Evolutionary conservation across 306 rosid genomes (phyloP).

Genomic region (Vigna unguiculata): DNA sequence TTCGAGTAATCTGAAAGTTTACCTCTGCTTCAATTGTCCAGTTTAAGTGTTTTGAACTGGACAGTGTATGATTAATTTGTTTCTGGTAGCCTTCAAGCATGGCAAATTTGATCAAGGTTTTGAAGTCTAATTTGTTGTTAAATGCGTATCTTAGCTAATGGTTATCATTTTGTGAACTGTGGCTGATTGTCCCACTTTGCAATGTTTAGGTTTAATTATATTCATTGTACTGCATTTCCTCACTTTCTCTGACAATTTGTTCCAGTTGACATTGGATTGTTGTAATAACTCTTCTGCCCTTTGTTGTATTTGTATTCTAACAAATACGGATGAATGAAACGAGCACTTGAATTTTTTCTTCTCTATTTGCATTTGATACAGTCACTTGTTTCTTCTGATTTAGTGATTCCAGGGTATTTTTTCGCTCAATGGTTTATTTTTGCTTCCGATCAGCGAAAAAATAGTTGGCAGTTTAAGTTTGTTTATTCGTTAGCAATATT

Average conservation of each 20-base stretch:
- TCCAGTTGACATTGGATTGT: slow-evolving; percentile 28
- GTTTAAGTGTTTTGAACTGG: slow-evolving; percentile 32
- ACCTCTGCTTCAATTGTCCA: slow-evolving; percentile 32
- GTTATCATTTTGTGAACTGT: slow-evolving; percentile 9
- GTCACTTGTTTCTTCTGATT: slow-evolving; percentile 16
- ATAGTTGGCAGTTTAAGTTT: slow-evolving; percentile 20
- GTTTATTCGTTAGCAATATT: slow-evolving; percentile 24
- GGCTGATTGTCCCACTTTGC: slow-evolving; percentile 15
- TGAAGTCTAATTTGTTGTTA: slow-evolving; percentile 32
- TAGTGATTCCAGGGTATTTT: slow-evolving; percentile 26
- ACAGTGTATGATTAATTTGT: slow-evolving; percentile 28
- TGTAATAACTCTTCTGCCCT: slow-evolving; percentile 15
- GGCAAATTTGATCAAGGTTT: slow-evolving; percentile 29
- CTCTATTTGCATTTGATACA: slow-evolving; percentile 9
- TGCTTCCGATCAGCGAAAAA: slow-evolving; percentile 24
- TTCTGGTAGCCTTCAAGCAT: slow-evolving; percentile 19
- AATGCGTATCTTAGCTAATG: slow-evolving; percentile 26
- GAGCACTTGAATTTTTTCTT: slow-evolving; percentile 13
- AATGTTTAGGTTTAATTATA: slow-evolving; percentile 7
- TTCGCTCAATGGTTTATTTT: slow-evolving; percentile 1
- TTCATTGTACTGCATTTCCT: slow-evolving; percentile 31
- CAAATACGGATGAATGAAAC: not conserved
- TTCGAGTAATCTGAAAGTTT: slow-evolving; percentile 21
- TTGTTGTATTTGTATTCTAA: slow-evolving; percentile 19
- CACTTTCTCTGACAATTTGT: slow-evolving; percentile 1